These are phyloP conservation scores for Fraxinus dipetala DNA, from an alignment of 305 asterid genomes.

Conservation along the genomic window DNA sequence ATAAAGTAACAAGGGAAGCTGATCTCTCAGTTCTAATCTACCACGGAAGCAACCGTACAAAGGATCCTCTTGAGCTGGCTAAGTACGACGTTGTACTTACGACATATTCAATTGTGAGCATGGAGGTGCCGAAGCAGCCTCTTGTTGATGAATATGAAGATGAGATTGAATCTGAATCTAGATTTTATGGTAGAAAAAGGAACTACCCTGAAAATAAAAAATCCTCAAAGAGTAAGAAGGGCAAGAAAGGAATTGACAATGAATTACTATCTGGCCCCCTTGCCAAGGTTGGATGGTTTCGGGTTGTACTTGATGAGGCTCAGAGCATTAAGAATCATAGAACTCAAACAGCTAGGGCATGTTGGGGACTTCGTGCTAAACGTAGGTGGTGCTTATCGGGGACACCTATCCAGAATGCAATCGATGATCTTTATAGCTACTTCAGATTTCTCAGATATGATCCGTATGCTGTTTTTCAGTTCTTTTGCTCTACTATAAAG, in stretches of 20 bases:
- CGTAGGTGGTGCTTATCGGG: slow-evolving; percentile 99
- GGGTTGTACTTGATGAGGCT: slow-evolving; percentile 96
- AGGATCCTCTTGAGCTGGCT: slow-evolving; percentile 83
- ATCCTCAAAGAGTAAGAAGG: slow-evolving; percentile 56
- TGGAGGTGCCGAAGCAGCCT: slow-evolving; percentile 99
- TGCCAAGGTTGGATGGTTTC: slow-evolving; percentile 96
- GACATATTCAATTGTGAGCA: slow-evolving; percentile 93
- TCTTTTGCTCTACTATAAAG: slow-evolving; percentile 70
- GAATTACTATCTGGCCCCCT: slow-evolving; percentile 75
- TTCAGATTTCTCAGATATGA: slow-evolving; percentile 95
- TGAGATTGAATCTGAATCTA: slow-evolving; percentile 41
- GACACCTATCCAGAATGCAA: slow-evolving; percentile 94
- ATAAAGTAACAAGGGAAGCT: slow-evolving; percentile 79
- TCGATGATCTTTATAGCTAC: slow-evolving; percentile 96
- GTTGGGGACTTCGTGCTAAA: slow-evolving; percentile 99
- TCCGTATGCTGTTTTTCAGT: slow-evolving; percentile 73
- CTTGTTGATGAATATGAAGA: slow-evolving; percentile 71
- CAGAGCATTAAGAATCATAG: slow-evolving; percentile 93
- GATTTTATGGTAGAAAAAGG: slow-evolving; percentile 57
- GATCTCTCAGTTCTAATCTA: slow-evolving; percentile 80
- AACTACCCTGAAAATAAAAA: slow-evolving; percentile 49
- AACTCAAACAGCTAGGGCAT: slow-evolving; percentile 96
- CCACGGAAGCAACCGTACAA: slow-evolving; percentile 86
- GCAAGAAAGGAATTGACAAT: slow-evolving; percentile 51
- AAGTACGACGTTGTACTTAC: slow-evolving; percentile 91